A percentile compares a stretch with the other conserved stretches of the same genome.
Evolutionary conservation across 495 filamentous ascomycete genomes (phyloP).

Genomic region (Platismatia glauca): DNA sequence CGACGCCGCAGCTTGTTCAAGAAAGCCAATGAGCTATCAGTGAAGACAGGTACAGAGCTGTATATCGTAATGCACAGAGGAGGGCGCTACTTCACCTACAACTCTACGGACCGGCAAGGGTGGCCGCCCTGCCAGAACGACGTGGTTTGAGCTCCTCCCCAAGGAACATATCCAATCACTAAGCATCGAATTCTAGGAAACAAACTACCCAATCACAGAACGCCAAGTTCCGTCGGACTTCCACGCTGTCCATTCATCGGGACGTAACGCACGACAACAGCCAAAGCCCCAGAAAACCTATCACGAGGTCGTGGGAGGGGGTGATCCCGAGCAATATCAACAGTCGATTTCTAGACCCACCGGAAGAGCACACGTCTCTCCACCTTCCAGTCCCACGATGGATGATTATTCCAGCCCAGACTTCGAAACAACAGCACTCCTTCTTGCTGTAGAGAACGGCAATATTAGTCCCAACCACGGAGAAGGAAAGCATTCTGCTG

Average conservation of each 20-base stretch:
- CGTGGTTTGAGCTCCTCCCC: not conserved
- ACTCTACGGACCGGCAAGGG: slow-evolving; percentile 1
- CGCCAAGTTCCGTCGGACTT: not conserved
- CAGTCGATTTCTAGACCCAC: not conserved
- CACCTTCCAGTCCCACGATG: not conserved
- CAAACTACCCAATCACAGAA: not conserved
- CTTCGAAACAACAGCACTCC: not conserved
- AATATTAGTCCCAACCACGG: not conserved
- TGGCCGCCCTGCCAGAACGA: slow-evolving; percentile 7
- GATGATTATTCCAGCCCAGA: not conserved
- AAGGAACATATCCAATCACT: not conserved
- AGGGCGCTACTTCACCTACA: slow-evolving; percentile 9
- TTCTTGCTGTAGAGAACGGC: not conserved
- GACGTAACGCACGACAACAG: not conserved
- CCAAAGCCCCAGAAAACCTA: not conserved
- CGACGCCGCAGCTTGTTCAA: slow-evolving; percentile 3
- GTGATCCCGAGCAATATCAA: not conserved
- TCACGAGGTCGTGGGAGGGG: not conserved
- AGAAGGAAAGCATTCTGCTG: not conserved
- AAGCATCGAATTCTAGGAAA: not conserved
- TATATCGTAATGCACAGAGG: slow-evolving; percentile 8
- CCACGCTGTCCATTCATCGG: not conserved
- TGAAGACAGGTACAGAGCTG: slow-evolving; percentile 1
- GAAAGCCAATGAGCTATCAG: slow-evolving; percentile 9
- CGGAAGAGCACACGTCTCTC: not conserved